Evolutionary conservation across 805 yeast species (phyloP).

Genomic region (Starmerella sp.): DNA sequence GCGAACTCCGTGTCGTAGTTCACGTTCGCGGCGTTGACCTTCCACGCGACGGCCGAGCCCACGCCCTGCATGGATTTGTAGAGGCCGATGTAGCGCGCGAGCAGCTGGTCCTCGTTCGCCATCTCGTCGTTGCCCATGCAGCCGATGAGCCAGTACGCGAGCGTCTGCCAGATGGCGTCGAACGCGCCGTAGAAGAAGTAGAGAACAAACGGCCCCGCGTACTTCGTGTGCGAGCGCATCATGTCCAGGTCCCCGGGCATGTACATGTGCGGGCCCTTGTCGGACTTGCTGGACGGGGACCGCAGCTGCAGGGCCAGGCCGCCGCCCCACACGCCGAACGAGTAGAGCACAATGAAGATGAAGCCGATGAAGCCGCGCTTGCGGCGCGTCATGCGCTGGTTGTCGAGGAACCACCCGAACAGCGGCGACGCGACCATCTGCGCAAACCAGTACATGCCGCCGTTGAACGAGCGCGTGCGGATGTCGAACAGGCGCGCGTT

Average conservation of each 20-base stretch:
- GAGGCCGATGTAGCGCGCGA: constrained; percentile 42
- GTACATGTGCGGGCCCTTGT: constrained; percentile 27
- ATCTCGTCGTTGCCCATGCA: constrained; percentile 28
- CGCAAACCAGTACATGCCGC: constrained; percentile 48
- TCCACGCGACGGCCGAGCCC: constrained; percentile 52
- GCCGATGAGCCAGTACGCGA: constrained; percentile 48
- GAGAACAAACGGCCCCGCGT: constrained; percentile 50
- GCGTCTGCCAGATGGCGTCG: constrained; percentile 53
- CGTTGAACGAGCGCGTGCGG: constrained; percentile 51
- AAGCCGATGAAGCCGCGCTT: constrained; percentile 38
- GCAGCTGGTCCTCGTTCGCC: constrained; percentile 36
- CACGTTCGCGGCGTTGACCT: constrained; percentile 37
- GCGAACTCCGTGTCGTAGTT: constrained; percentile 37
- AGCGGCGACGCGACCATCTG: constrained; percentile 43
- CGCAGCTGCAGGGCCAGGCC: constrained; percentile 39
- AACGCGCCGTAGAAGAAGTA: constrained; percentile 51
- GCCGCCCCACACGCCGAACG: constrained; percentile 49
- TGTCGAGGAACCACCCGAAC: constrained; percentile 41
- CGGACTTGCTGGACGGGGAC: constrained; percentile 6
- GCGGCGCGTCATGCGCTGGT: constrained; percentile 32
- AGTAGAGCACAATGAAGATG: constrained; percentile 30
- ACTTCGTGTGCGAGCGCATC: constrained; percentile 41
- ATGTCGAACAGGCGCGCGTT: constrained; percentile 46
- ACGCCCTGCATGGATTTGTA: constrained; percentile 57
- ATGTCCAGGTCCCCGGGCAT: constrained; percentile 22